phyloP scores from a whole-genome alignment of 129 eudicot genomes.

The Pseudognaphalium luteoalbum region DNA sequence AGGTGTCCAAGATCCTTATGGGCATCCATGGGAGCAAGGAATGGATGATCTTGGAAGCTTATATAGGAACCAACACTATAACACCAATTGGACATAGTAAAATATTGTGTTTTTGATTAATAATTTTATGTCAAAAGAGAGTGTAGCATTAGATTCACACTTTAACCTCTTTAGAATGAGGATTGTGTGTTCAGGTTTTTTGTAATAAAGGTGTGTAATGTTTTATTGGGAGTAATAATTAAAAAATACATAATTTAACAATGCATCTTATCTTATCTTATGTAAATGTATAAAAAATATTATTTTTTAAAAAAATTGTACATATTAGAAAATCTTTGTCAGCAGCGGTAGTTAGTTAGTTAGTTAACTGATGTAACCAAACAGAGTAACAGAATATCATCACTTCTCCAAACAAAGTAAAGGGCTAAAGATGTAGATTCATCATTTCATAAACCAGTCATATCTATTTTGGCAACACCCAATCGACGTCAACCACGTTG shows the following conservation, averaged over 20 bases:
- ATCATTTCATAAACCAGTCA: neutral
- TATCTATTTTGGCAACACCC: conserved; percentile 31
- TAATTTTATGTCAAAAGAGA: neutral
- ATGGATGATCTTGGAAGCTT: conserved; percentile 12
- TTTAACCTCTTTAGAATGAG: conserved; percentile 25
- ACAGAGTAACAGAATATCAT: too few species aligned
- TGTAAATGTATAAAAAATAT: too few species aligned
- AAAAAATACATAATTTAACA: too few species aligned
- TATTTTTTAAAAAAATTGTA: too few species aligned
- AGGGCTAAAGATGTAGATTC: too few species aligned
- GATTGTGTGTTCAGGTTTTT: conserved; percentile 14
- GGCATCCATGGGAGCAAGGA: conserved; percentile 24
- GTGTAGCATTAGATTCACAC: conserved; percentile 13
- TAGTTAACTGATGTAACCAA: too few species aligned
- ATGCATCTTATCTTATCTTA: too few species aligned
- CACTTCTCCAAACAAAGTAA: too few species aligned
- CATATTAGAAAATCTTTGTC: too few species aligned
- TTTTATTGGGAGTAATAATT: too few species aligned
- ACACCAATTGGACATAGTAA: conserved; percentile 18
- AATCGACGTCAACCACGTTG: conserved; percentile 50
- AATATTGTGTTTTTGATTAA: conserved; percentile 7
- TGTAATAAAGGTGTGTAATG: neutral
- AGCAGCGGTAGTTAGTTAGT: too few species aligned
- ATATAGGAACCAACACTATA: conserved; percentile 5
- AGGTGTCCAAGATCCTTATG: conserved; percentile 19